Base-by-base conservation (phyloP, 2,329 filamentous ascomycete species). In the Zopfia rhizophila region DNA sequence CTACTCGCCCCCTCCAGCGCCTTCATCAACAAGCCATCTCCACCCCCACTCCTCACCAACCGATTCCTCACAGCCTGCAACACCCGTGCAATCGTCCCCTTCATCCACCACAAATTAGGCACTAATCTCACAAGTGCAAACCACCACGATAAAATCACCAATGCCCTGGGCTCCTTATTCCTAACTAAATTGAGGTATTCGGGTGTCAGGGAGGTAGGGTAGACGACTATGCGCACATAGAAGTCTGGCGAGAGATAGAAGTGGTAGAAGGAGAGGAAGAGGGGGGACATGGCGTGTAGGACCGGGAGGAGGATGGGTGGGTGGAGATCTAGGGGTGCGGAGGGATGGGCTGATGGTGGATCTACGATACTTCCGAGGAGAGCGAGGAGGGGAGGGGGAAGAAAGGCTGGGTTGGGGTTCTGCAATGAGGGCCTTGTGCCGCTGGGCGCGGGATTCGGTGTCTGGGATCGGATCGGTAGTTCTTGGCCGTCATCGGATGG, bases 211-310 rank as follows among this genome's bases (percentile, higher is more conserved):
- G 67, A 68, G 1, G 66, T 67, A 7, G 62, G 58, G 25, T 63
- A 59, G 4, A 60, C 61, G n/a, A 58, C 48, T 3, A 65, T 51
- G 8, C 66, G 65, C 8, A 63, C 55, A 37, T 61, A 63, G 42
- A 66, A 49, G 43, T 70, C 66, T 1, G 59, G 47, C 11, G 58
- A 55, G 1, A 68, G 51, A 27, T 60, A 62, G 31, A 63, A 61
- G 38, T 69, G 60, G 37, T 69, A 70, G 13, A 70, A 30, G 7
- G 62, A 66, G 14, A 67, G 48, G 27, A 70, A 70, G 5, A 70
- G 65, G 3, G 66, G 65, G 3, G 60, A 62, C 2, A 70, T 42
- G 0, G 59, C 63, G 21, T 68, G 60, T n/a, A 69, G 56, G 7
- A 55, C 55, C 1, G 65, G 61, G n/a, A 61, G 36, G 1, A 69